Base-by-base conservation (phyloP, 495 filamentous ascomycete genomes). In the Chlorociboria aeruginascens region DNA sequence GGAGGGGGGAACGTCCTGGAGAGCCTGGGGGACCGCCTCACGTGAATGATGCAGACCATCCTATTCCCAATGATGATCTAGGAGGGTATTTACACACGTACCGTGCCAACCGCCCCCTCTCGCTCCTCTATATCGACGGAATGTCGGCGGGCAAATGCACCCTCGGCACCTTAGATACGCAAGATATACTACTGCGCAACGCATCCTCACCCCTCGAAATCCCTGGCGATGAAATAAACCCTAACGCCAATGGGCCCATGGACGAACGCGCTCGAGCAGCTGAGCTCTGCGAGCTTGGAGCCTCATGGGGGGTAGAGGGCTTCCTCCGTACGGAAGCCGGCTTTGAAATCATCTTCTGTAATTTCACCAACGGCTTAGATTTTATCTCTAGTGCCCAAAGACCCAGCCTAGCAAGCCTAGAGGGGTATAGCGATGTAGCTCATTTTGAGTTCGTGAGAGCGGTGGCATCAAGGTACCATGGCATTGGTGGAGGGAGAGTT, bases 261-360 rank as follows among this genome's bases (percentile, higher is more conserved):
- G 48, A 50, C 12, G 80, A 83, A 41, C 46, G 29, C 11, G 45
- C 46, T 7, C 65, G 79, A 1, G 80, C 78, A 0, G 30, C 50
- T 1, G 53, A 63, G 0, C 58, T 81, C 1, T 83, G 81, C 55
- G 56, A 57, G 8, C 55, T 81, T 32, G 68, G 67, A 0, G 59
- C 63, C 6, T 45, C 67, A 9, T 81, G 71, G 72, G 62, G 71
- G 72, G 66, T 83, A 35, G 72, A 82, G 42, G 81, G 81, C 0
- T 52, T 83, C 14, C 53, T 85, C 1, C 70, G 80, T 12, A 82
- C 82, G 76, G 81, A 85, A 50, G 73, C 72, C 28, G 81, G 81
- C 0, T 84, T 83, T 45, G 81, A 84, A 60, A 64, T 85, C 35
- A 81, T 85, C 39, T 62, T 81, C n/a, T 85, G 81, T 58, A 59